These are phyloP conservation scores for Colletotrichum endophyticum DNA, from an alignment of 2,329 filamentous ascomycete species.

Conservation along the genomic window DNA sequence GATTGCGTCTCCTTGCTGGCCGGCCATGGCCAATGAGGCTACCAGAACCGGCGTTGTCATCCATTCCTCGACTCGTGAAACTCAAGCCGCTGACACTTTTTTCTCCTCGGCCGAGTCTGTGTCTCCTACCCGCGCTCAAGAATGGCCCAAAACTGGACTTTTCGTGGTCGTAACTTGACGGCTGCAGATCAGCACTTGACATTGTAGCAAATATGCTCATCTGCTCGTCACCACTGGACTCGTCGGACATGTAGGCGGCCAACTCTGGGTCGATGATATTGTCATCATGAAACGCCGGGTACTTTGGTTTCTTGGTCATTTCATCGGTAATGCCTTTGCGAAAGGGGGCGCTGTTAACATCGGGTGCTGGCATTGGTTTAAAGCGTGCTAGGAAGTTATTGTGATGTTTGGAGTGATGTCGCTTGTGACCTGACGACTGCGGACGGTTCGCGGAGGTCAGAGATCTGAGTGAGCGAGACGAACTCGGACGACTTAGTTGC, in stretches of 20 bases:
- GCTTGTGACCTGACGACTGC: constrained; percentile 79
- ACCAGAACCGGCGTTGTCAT: constrained; percentile 63
- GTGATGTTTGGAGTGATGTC: constrained; percentile 75
- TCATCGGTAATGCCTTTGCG: constrained; percentile 75
- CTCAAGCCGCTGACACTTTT: constrained; percentile 76
- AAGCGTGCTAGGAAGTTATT: constrained; percentile 82
- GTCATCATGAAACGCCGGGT: constrained; percentile 96
- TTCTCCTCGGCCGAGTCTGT: constrained; percentile 75
- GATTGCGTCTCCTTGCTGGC: constrained; percentile 75
- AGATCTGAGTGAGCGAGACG: constrained; percentile 86
- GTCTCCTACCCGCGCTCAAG: constrained; percentile 75
- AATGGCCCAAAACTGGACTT: constrained; percentile 75
- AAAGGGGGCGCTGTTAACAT: constrained; percentile 83
- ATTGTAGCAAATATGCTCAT: constrained; percentile 82
- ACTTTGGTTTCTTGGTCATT: constrained; percentile 64
- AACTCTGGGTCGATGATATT: constrained; percentile 98
- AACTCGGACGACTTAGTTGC: constrained; percentile 87
- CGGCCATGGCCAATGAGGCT: constrained; percentile 65
- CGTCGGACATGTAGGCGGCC: constrained; percentile 94
- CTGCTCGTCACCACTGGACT: constrained; percentile 91
- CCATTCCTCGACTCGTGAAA: constrained; percentile 71
- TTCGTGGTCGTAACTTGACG: constrained; percentile 75
- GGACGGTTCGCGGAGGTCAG: constrained; percentile 67
- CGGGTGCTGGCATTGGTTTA: constrained; percentile 67
- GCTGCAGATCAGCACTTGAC: constrained; percentile 68